Evolutionary conservation across 306 rosid species (phyloP).

Genomic region (Prunus kanzakura): DNA sequence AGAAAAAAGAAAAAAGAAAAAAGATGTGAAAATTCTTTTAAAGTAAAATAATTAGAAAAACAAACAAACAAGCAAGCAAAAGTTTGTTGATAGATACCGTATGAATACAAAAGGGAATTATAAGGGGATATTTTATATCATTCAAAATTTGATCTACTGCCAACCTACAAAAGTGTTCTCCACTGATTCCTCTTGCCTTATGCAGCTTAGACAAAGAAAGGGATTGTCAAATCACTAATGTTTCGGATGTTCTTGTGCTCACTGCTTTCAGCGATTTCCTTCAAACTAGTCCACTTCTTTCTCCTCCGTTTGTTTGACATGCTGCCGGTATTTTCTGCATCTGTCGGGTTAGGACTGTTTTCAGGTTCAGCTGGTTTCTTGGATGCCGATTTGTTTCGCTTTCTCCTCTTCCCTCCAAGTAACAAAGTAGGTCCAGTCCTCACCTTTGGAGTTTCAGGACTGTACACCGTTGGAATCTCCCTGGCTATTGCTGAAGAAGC

Average conservation of each 20-base stretch:
- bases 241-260: slow-evolving; percentile 22
- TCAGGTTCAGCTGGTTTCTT: slow-evolving; percentile 37
- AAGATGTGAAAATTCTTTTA: too few relatives aligned
- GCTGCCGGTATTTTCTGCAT: slow-evolving; percentile 33
- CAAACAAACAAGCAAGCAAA: too few relatives aligned
- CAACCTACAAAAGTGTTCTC: not conserved
- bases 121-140: not conserved
- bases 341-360: slow-evolving; percentile 17
- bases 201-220: slow-evolving; percentile 32
- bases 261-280: slow-evolving; percentile 51
- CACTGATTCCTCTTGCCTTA: not conserved
- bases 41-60: too few relatives aligned
- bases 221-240: slow-evolving; percentile 36
- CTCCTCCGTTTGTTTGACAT: slow-evolving; percentile 45
- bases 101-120: too few relatives aligned
- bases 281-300: slow-evolving; percentile 79
- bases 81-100: too few relatives aligned
- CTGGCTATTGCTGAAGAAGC: slow-evolving; percentile 5
- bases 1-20: too few relatives aligned
- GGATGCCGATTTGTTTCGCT: slow-evolving; percentile 28
- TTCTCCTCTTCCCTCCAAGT: slow-evolving; percentile 45
- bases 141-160: not conserved
- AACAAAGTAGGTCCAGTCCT: slow-evolving; percentile 15
- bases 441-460: slow-evolving; percentile 30
- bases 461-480: slow-evolving; percentile 13